Conservation (phyloP, 2,329 filamentous ascomycete genomes). For the Fusarium sp. region DNA sequence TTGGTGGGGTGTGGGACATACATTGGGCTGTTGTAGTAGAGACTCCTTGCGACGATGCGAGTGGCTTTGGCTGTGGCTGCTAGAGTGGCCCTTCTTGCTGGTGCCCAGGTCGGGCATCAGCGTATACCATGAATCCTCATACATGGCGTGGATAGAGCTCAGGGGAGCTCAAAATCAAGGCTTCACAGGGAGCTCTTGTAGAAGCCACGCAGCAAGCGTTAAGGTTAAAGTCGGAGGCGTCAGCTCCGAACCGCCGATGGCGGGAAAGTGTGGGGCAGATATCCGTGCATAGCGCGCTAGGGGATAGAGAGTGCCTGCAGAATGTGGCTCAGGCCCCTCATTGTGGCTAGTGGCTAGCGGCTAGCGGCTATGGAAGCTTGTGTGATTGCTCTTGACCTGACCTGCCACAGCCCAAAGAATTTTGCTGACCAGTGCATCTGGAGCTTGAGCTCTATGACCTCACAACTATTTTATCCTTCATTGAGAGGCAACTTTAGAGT, state of each 20-base stretch:
- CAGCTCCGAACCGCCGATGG: conserved; percentile 48
- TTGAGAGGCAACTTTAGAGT: conserved; percentile 21
- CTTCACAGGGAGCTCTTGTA: conserved; percentile 34
- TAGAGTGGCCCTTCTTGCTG: conserved; percentile 61
- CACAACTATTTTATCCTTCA: conserved; percentile 36
- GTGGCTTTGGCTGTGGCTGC: conserved; percentile 55
- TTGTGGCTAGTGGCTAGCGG: neutral
- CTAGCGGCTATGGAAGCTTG: neutral
- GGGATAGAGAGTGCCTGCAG: conserved; percentile 8
- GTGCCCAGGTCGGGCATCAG: conserved; percentile 73
- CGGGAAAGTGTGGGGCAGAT: conserved; percentile 28
- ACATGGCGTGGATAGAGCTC: conserved; percentile 64
- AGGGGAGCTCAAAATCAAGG: conserved; percentile 29
- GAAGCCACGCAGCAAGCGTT: conserved; percentile 48
- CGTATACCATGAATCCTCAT: conserved; percentile 87
- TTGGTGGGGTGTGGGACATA: conserved; percentile 47
- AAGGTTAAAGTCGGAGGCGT: conserved; percentile 44
- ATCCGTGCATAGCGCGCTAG: conserved; percentile 25
- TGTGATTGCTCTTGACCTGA: conserved; percentile 21
- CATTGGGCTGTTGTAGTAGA: conserved; percentile 74
- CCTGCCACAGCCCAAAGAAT: conserved; percentile 43
- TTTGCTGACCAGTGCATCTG: conserved; percentile 42
- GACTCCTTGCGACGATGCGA: conserved; percentile 75
- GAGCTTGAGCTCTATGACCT: conserved; percentile 44
- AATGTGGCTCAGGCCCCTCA: conserved; percentile 27